Evolutionary conservation across 176 grass and related monocot species (phyloP), one percentile per base, ranked within the genome.

Genomic region (Musa acuminata): DNA sequence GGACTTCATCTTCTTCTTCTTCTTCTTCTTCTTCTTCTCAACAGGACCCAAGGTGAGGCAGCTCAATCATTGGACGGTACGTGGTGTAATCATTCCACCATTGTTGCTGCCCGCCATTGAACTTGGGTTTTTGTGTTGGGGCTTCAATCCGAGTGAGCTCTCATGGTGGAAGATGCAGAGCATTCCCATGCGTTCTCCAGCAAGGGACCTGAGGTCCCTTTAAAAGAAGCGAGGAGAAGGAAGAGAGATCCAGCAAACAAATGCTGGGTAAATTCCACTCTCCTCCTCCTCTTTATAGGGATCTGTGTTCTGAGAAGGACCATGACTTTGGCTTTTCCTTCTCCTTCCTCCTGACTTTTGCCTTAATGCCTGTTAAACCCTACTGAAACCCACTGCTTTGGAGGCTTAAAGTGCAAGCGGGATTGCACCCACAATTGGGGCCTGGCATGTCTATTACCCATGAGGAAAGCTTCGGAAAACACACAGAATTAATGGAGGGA

Each of bases 201-300:
- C 70, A 75, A 20, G 55, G 27, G 51, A 66, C 49, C 50, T 19
- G 51, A 63, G 77, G 76, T 76, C 64, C 67, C 88, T 99, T 91
- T 99, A 87, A 94, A 94, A 84, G 78, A 85, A 99, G 86, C 86
- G 91, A 94, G 91, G 94, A 85, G 90, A 99, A 94, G 92, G 35
- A 6, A 43, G 35, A 43, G 86, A 94, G 66, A 59, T 82, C 72
- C 81, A 74, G 17, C 75, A 67, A 67, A 75, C 49, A 92, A 84
- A 86, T 88, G 83, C 57, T 85, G 75, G 75, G 75, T 86, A 78
- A 78, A 85, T 77, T 85, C 59, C 67, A 80, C 57, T 60, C 57
- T 21, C 57, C 13, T 60, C 57, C 66, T 35, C 66, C 13, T 8
- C 27, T 49, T 43, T 65, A 86, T 83, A 51, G 94, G 94, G 93